Percentiles rank a stretch among this genome's conserved stretches.
These are phyloP conservation scores for Letharia columbiana DNA, from an alignment of 495 filamentous ascomycete genomes.

Conservation along the genomic window DNA sequence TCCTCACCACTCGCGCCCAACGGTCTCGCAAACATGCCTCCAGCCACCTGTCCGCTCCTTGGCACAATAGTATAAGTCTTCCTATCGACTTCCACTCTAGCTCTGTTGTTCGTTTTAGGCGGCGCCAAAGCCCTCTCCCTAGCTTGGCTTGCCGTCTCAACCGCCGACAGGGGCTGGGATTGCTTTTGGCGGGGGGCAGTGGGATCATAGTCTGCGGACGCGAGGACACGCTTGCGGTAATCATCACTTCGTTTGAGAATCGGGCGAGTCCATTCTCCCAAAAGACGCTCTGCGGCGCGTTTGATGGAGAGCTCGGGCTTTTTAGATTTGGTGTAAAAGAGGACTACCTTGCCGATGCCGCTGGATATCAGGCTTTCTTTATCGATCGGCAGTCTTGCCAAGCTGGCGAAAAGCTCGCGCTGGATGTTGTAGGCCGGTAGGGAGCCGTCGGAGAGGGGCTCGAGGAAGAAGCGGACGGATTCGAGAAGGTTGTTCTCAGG, in stretches of 20 bases:
- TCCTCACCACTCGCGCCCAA: constrained; percentile 68
- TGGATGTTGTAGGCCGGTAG: constrained; percentile 96
- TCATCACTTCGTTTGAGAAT: constrained; percentile 89
- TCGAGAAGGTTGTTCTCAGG: constrained; percentile 92
- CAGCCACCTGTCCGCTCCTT: constrained; percentile 44
- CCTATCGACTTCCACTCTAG: constrained; percentile 57
- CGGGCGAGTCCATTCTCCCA: constrained; percentile 94
- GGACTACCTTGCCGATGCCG: constrained; percentile 88
- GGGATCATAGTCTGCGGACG: constrained; percentile 49
- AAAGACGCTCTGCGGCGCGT: constrained; percentile 77
- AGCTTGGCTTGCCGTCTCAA: constrained; percentile 51
- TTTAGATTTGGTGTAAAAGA: constrained; percentile 95
- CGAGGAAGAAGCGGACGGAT: constrained; percentile 92
- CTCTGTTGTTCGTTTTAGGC: constrained; percentile 58
- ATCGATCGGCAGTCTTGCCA: constrained; percentile 73
- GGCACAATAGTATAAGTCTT: constrained; percentile 79
- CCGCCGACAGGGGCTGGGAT: constrained; percentile 32
- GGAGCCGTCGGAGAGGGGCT: constrained; percentile 85
- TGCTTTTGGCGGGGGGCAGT: constrained; percentile 33
- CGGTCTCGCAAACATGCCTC: constrained; percentile 49
- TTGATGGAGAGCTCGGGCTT: constrained; percentile 79
- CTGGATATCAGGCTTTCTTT: constrained; percentile 83
- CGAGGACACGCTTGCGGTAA: constrained; percentile 68
- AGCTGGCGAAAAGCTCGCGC: constrained; percentile 76
- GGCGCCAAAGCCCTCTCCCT: constrained; percentile 64